phyloP scores from a whole-genome alignment of 2,329 filamentous ascomycete species.

The Pseudogymnoascus pannorum region DNA sequence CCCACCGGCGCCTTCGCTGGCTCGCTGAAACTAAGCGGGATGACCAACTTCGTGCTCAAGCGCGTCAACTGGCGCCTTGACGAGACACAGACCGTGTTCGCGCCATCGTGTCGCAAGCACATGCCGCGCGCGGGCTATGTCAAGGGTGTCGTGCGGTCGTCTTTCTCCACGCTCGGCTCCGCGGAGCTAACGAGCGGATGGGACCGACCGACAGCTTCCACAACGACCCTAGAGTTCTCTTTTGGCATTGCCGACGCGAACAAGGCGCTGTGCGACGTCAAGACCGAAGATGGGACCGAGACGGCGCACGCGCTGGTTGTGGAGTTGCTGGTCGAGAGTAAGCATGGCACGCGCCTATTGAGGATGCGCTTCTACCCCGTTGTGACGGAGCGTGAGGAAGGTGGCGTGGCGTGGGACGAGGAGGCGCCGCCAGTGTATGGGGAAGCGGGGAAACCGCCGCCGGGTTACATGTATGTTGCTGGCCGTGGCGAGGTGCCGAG shows the following conservation, averaged over 20 bases:
- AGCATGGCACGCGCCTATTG: conserved; percentile 84
- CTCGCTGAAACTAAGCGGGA: conserved; percentile 75
- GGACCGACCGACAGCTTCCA: conserved; percentile 67
- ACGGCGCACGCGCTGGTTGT: conserved; percentile 81
- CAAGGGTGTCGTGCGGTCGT: conserved; percentile 67
- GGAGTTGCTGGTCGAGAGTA: conserved; percentile 90
- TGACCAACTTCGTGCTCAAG: conserved; percentile 79
- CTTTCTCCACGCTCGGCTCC: conserved; percentile 69
- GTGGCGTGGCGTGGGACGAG: conserved; percentile 95
- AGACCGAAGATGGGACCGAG: conserved; percentile 65
- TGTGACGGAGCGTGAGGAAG: conserved; percentile 74
- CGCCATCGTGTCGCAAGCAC: conserved; percentile 75
- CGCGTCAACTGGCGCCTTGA: conserved; percentile 92
- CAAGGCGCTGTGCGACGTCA: conserved; percentile 71
- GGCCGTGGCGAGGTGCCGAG: not conserved
- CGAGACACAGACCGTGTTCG: conserved; percentile 72
- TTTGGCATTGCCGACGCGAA: conserved; percentile 49
- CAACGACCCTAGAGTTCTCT: conserved; percentile 75
- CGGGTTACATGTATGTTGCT: conserved; percentile 46
- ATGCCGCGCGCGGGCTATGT: conserved; percentile 45
- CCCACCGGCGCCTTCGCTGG: conserved; percentile 78
- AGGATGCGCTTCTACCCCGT: conserved; percentile 83
- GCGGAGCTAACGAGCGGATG: conserved; percentile 80
- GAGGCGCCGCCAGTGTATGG: conserved; percentile 91
- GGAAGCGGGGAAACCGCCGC: conserved; percentile 82